A percentile compares a stretch with the other conserved stretches of the same genome.
Evolutionary conservation across 345 rosid species (phyloP).

Genomic region (Eucalyptus marginata): DNA sequence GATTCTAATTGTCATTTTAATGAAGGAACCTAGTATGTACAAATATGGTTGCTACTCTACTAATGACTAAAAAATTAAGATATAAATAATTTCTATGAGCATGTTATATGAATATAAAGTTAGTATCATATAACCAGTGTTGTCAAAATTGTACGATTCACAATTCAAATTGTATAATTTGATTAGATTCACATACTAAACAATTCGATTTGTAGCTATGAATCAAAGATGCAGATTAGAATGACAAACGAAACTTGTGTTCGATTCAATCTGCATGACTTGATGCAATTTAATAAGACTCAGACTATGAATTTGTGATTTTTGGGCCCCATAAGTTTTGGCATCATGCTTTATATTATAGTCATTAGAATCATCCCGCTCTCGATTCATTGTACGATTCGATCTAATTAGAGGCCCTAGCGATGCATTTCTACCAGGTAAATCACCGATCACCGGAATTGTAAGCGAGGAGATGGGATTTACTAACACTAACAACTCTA

Average conservation of each 20-base stretch:
- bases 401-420: background rate
- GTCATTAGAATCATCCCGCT: background rate
- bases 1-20: background rate
- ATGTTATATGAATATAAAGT: background rate
- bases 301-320: background rate
- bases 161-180: background rate
- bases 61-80: background rate
- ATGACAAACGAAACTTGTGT: background rate
- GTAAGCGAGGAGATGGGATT: background rate
- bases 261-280: background rate
- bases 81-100: background rate
- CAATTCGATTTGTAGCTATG: background rate
- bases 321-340: background rate
- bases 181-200: background rate
- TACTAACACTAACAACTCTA: background rate
- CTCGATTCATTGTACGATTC: background rate
- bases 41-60: background rate
- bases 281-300: background rate
- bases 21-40: background rate
- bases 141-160: background rate
- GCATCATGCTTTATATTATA: background rate
- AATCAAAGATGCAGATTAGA: background rate
- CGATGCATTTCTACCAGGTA: background rate
- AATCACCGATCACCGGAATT: background rate
- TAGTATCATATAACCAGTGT: background rate